These are phyloP conservation scores for Fraxinus quadrangulata DNA, from an alignment of 257 asterid genomes.

Conservation along the genomic window DNA sequence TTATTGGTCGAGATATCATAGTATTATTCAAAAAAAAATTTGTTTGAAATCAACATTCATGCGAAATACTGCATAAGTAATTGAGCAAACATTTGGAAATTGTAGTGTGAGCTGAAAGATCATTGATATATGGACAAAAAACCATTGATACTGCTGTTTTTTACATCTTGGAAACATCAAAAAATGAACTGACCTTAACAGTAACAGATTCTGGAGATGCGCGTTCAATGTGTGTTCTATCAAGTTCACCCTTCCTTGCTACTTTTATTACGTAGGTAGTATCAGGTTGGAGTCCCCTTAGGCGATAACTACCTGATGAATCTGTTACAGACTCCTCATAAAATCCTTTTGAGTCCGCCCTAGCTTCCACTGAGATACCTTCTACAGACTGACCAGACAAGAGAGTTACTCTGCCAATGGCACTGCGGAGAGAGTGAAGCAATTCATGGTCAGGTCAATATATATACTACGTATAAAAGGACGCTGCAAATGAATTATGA, in stretches of 20 bases:
- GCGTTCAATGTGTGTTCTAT: constrained; percentile 63
- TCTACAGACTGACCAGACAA: constrained; percentile 93
- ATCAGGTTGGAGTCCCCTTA: constrained; percentile 91
- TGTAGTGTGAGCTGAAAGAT: constrained; percentile 10
- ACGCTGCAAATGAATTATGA: not conserved
- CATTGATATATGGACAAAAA: not conserved
- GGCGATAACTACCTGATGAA: constrained; percentile 76
- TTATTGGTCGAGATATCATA: constrained; percentile 20
- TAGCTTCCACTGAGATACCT: constrained; percentile 87
- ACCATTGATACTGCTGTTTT: not conserved
- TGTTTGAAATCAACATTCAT: constrained; percentile 6
- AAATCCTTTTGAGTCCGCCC: constrained; percentile 83
- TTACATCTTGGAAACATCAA: constrained; percentile 19
- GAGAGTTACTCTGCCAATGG: constrained; percentile 75
- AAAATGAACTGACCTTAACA: constrained; percentile 56
- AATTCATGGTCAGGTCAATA: constrained; percentile 17
- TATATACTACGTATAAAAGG: not conserved
- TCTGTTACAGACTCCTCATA: constrained; percentile 91
- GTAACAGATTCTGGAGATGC: constrained; percentile 76
- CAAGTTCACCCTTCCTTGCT: constrained; percentile 60
- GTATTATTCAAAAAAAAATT: not conserved
- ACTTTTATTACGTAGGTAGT: constrained; percentile 72
- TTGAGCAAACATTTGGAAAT: constrained; percentile 20
- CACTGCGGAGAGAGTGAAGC: constrained; percentile 55
- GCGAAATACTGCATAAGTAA: constrained; percentile 11